phyloP scores from a whole-genome alignment of 352 stramenopile species.

The Peronosclerospora sorghi region DNA sequence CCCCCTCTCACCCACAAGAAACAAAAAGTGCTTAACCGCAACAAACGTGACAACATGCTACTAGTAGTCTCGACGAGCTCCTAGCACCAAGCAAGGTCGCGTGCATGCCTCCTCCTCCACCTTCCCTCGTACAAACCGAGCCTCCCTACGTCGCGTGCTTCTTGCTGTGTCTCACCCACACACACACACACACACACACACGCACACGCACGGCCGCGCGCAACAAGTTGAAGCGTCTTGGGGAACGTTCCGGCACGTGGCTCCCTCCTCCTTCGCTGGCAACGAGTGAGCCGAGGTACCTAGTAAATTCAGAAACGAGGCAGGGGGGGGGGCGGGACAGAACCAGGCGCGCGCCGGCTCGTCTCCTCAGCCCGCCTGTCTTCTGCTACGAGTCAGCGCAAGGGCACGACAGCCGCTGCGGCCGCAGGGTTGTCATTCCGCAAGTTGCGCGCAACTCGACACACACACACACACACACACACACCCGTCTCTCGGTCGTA shows the following conservation, averaged over 20 bases:
- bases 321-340: neutral
- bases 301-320: constrained; percentile 10
- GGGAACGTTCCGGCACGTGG: constrained; percentile 8
- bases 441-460: constrained; percentile 39
- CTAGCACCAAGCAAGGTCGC: too few relatives aligned
- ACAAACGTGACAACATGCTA: too few relatives aligned
- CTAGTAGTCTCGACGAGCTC: too few relatives aligned
- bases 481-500: constrained; percentile 13
- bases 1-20: too few relatives aligned
- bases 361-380: constrained; percentile 12
- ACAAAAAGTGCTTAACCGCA: too few relatives aligned
- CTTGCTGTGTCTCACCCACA: too few relatives aligned
- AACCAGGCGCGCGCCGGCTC: constrained; percentile 4
- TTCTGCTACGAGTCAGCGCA: constrained; percentile 10
- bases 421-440: constrained; percentile 36
- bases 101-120: too few relatives aligned
- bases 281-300: constrained; percentile 15
- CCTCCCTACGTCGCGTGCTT: too few relatives aligned
- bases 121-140: too few relatives aligned
- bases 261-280: too few relatives aligned
- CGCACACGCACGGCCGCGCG: too few relatives aligned
- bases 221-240: neutral
- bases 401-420: constrained; percentile 30
- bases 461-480: constrained; percentile 23
- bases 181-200: too few relatives aligned